phyloP scores from a whole-genome alignment of 108 stramenopile species.

The Craspedostauros australis region DNA sequence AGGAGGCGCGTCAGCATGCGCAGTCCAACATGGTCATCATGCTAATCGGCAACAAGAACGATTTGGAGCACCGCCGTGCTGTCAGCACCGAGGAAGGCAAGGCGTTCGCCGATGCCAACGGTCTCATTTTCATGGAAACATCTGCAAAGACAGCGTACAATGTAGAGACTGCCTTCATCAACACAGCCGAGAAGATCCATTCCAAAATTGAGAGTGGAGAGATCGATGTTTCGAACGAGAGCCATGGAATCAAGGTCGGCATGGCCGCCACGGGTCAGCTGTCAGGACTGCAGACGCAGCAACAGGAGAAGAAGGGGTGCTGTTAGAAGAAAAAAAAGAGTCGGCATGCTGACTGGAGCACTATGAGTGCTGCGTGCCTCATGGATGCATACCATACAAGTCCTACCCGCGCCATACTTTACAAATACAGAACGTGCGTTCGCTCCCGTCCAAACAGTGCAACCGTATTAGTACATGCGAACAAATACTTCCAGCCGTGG shows the following conservation, averaged over 20 bases:
- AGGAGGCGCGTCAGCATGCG: constrained; percentile 96
- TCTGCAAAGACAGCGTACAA: constrained; percentile 96
- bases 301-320: constrained; percentile 15
- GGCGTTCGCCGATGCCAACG: constrained; percentile 96
- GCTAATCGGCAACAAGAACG: constrained; percentile 96
- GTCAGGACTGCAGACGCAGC: constrained; percentile 13
- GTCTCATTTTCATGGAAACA: constrained; percentile 97
- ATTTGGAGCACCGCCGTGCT: constrained; percentile 89
- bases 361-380: no score
- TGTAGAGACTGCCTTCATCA: constrained; percentile 97
- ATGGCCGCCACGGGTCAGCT: constrained; percentile 58
- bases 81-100: constrained; percentile 87
- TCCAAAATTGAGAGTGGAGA: constrained; percentile 92
- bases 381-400: no score
- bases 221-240: constrained; percentile 96
- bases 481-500: no score
- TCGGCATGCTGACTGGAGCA: no score
- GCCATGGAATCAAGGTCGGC: constrained; percentile 93
- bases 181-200: constrained; percentile 97
- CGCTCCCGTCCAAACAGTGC: no score
- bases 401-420: no score
- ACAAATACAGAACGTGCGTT: no score
- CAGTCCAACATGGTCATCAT: constrained; percentile 99
- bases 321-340: constrained; percentile 27
- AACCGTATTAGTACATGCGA: no score